Evolutionary conservation across 2,329 filamentous ascomycete species (phyloP).

Genomic region (Colletotrichum horii): DNA sequence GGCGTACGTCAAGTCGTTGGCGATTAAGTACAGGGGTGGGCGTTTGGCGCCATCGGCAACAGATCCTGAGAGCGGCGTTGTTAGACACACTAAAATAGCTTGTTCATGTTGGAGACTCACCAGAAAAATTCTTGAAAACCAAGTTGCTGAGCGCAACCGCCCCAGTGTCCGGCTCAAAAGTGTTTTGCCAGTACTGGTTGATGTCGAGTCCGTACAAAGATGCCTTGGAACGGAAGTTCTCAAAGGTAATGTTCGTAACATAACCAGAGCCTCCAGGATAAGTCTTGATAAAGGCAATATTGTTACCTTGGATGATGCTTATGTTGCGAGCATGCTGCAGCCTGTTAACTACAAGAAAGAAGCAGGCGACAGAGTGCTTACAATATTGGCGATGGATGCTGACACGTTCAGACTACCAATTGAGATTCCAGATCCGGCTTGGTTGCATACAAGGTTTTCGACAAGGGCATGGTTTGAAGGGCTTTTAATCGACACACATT

Average conservation of each 20-base stretch:
- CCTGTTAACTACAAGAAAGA: neutral
- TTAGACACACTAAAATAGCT: neutral
- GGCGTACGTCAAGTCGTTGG: neutral
- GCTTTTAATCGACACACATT: neutral
- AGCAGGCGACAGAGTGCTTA: fast-evolving
- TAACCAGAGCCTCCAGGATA: neutral
- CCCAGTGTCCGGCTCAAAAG: neutral
- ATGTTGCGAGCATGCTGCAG: neutral
- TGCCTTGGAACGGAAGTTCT: neutral
- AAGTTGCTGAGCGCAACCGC: neutral
- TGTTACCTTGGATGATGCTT: neutral
- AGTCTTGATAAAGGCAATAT: neutral
- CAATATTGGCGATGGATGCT: neutral
- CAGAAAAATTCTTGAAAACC: neutral
- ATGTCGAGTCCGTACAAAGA: neutral
- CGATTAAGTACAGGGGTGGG: neutral
- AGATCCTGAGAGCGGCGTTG: neutral
- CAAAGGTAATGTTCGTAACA: neutral
- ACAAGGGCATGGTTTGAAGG: neutral
- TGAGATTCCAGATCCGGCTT: neutral
- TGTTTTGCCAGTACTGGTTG: neutral
- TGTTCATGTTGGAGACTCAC: neutral
- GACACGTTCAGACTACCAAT: neutral
- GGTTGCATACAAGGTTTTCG: neutral
- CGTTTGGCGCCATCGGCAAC: neutral